These are phyloP conservation scores for Mortierella sp. DNA, from an alignment of 371 early-diverging fungal genomes.

Conservation along the genomic window DNA sequence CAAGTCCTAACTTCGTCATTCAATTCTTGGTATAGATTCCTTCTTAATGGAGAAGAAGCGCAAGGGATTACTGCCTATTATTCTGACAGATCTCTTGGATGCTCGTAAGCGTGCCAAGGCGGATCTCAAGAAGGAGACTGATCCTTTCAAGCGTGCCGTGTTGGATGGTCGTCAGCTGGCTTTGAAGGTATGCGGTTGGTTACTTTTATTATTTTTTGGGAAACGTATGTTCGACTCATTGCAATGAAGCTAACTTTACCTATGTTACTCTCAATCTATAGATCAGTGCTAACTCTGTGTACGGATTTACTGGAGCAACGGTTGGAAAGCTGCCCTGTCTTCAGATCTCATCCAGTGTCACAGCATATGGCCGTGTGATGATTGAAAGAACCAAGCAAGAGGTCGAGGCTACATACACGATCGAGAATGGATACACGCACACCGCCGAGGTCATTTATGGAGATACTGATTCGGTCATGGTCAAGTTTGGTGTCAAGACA, in stretches of 20 bases:
- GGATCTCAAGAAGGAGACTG: conserved; percentile 95
- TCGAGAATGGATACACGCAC: conserved; percentile 90
- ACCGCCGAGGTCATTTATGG: conserved; percentile 99
- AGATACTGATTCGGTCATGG: conserved; percentile 99
- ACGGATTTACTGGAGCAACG: conserved; percentile 99
- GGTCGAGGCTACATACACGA: conserved; percentile 90
- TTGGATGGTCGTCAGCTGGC: conserved; percentile 99
- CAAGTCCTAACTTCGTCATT: neutral
- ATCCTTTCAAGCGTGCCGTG: conserved; percentile 94
- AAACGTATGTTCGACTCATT: neutral
- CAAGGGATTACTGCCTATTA: conserved; percentile 96
- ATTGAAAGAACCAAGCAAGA: conserved; percentile 94
- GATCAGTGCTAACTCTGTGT: conserved; percentile 99
- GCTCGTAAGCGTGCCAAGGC: conserved; percentile 98
- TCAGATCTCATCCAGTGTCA: conserved; percentile 99
- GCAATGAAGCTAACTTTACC: neutral
- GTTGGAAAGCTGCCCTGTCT: conserved; percentile 98
- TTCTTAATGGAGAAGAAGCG: conserved; percentile 85
- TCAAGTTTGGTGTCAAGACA: conserved; percentile 92
- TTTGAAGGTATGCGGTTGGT: conserved; percentile 78
- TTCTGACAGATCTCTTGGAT: conserved; percentile 93
- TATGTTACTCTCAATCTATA: conserved; percentile 32
- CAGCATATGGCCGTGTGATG: conserved; percentile 99
- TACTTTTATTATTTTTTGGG: neutral
- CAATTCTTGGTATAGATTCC: conserved; percentile 66